phyloP scores from a whole-genome alignment of 2,329 filamentous ascomycete genomes.

The Cladosporium sp. region DNA sequence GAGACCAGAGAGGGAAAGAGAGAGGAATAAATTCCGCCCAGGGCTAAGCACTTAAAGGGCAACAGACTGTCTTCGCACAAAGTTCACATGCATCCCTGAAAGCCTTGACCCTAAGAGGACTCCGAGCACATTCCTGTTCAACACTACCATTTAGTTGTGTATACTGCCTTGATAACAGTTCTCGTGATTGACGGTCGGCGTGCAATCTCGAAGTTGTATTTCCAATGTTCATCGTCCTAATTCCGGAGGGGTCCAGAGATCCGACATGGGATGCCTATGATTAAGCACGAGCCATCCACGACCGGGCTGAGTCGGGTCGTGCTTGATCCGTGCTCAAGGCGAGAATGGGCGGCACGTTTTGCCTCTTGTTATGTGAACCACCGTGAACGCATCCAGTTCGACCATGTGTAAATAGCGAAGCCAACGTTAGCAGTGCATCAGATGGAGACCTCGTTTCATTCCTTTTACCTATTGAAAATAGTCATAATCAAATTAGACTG shows the following conservation, averaged over 20 bases:
- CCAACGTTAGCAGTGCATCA: background rate
- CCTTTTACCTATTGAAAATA: background rate
- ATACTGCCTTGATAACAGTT: background rate
- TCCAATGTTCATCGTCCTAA: background rate
- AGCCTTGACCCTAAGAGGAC: background rate
- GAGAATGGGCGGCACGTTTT: background rate
- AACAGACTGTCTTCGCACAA: background rate
- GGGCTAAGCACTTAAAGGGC: background rate
- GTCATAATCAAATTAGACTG: background rate
- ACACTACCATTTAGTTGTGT: background rate
- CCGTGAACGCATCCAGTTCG: background rate
- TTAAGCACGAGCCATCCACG: constrained; percentile 7
- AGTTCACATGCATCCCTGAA: background rate
- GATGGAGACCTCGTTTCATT: background rate
- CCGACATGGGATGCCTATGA: background rate
- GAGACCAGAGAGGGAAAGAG: background rate
- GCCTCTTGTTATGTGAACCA: background rate
- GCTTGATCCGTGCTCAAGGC: background rate
- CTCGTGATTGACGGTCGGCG: background rate
- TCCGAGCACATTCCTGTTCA: background rate
- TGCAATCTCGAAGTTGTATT: background rate
- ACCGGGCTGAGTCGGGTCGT: constrained; percentile 3
- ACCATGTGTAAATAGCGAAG: background rate
- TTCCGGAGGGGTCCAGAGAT: background rate
- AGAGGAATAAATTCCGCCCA: background rate